These are phyloP conservation scores for Tolypocladium tundrense DNA, from an alignment of 2,329 filamentous ascomycete species.

Conservation along the genomic window DNA sequence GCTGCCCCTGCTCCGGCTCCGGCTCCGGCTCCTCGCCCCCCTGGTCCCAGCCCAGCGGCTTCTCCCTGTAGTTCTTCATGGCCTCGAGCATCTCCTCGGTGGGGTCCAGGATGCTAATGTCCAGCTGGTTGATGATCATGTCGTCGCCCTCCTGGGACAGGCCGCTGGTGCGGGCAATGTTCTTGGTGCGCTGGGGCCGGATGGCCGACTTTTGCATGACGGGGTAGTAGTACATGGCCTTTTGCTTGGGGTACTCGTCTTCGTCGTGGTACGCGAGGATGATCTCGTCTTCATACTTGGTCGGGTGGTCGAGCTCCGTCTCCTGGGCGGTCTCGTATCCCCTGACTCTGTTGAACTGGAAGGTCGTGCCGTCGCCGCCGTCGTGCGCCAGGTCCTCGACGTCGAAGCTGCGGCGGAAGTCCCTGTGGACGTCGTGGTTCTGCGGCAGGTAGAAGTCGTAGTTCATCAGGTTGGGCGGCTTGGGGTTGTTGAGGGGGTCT, in stretches of 20 bases:
- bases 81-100: conserved; percentile 40
- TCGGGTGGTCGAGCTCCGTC: conserved; percentile 42
- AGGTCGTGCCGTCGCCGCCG: conserved; percentile 47
- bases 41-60: conserved; percentile 39
- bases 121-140: conserved; percentile 44
- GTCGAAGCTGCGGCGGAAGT: conserved; percentile 53
- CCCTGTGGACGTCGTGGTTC: conserved; percentile 32
- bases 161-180: conserved; percentile 45
- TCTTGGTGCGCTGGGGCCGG: conserved; percentile 52
- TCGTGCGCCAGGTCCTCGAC: conserved; percentile 44
- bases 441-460: conserved; percentile 58
- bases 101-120: conserved; percentile 45
- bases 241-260: conserved; percentile 36
- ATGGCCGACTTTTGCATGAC: conserved; percentile 55
- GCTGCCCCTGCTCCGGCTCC: conserved; percentile 11
- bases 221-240: conserved; percentile 58
- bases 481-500: conserved; percentile 45
- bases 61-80: conserved; percentile 40
- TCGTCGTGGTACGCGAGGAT: conserved; percentile 49
- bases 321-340: conserved; percentile 55
- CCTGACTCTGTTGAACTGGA: conserved; percentile 51
- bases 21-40: conserved; percentile 24
- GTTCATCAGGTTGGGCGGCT: conserved; percentile 48
- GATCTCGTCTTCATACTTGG: conserved; percentile 55
- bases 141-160: conserved; percentile 35